Percentiles rank a stretch among this genome's conserved stretches.
Conservation (phyloP, 2,329 filamentous ascomycete genomes). For the Shiraia bambusicola region DNA sequence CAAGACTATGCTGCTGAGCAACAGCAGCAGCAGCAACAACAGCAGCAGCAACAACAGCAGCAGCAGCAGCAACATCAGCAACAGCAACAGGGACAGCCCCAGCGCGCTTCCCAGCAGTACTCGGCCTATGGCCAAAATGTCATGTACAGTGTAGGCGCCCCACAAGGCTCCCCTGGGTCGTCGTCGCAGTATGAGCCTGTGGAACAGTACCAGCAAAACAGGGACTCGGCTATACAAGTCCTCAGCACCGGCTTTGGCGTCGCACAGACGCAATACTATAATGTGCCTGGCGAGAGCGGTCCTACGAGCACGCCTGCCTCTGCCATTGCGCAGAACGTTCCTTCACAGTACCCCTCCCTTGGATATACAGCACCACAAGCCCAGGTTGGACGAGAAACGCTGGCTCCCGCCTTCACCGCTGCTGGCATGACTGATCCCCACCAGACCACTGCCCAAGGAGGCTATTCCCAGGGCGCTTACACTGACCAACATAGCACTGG, state of each 20-base stretch:
- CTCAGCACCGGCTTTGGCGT: slow-evolving; percentile 67
- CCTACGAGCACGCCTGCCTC: slow-evolving; percentile 63
- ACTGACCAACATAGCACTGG: slow-evolving; percentile 45
- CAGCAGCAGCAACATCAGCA: slow-evolving; percentile 57
- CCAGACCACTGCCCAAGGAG: slow-evolving; percentile 45
- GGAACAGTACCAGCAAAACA: slow-evolving; percentile 73
- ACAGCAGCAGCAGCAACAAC: slow-evolving; percentile 57
- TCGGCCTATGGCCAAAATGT: slow-evolving; percentile 63
- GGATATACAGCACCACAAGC: slow-evolving; percentile 64
- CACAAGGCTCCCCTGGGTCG: slow-evolving; percentile 45
- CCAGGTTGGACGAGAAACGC: slow-evolving; percentile 54
- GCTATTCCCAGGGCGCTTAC: slow-evolving; percentile 38
- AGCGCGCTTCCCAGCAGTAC: slow-evolving; percentile 56
- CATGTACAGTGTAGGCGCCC: slow-evolving; percentile 70
- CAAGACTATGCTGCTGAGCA: slow-evolving; percentile 62
- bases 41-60: slow-evolving; percentile 57
- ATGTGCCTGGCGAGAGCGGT: slow-evolving; percentile 48
- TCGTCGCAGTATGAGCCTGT: slow-evolving; percentile 72
- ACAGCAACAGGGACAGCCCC: slow-evolving; percentile 55
- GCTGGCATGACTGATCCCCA: slow-evolving; percentile 55
- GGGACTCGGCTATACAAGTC: slow-evolving; percentile 70
- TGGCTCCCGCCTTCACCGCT: slow-evolving; percentile 53
- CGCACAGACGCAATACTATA: slow-evolving; percentile 66
- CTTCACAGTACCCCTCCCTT: slow-evolving; percentile 62
- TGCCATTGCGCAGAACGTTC: slow-evolving; percentile 62